phyloP scores from a whole-genome alignment of 208 protist genomes.

The Acanthamoeba royreba region DNA sequence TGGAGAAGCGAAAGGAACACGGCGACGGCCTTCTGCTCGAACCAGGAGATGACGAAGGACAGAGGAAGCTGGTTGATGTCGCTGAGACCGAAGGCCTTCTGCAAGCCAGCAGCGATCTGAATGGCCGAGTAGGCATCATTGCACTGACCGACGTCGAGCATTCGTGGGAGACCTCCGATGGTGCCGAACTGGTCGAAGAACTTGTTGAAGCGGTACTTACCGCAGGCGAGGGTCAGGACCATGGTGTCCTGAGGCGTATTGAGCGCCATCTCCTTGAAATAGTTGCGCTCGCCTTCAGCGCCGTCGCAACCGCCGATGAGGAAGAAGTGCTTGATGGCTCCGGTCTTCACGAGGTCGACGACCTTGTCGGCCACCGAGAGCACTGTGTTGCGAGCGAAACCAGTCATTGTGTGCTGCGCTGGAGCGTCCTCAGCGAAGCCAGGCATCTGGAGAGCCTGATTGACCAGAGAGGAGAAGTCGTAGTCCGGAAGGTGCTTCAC shows the following conservation, averaged over 20 bases:
- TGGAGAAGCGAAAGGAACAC: conserved; percentile 80
- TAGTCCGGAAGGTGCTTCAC: conserved; percentile 56
- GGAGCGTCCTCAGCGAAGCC: conserved; percentile 57
- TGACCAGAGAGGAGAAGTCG: conserved; percentile 71
- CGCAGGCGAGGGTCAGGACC: conserved; percentile 85
- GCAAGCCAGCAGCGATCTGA: conserved; percentile 75
- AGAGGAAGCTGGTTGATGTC: conserved; percentile 75
- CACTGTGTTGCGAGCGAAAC: conserved; percentile 67
- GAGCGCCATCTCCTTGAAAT: conserved; percentile 78
- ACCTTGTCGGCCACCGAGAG: conserved; percentile 58
- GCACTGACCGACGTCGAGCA: conserved; percentile 89
- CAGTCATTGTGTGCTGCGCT: conserved; percentile 52
- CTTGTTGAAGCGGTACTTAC: conserved; percentile 82
- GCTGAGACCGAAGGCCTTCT: conserved; percentile 59
- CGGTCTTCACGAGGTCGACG: conserved; percentile 80
- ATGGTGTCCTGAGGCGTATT: conserved; percentile 69
- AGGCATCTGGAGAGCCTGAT: conserved; percentile 53
- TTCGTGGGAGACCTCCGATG: conserved; percentile 79
- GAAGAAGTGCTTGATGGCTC: conserved; percentile 79
- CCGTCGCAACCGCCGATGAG: conserved; percentile 90
- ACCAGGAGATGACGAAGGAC: conserved; percentile 83
- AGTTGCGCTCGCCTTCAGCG: conserved; percentile 71
- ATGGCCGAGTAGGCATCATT: conserved; percentile 86
- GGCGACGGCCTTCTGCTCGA: conserved; percentile 88
- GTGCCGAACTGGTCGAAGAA: conserved; percentile 63